phyloP scores from a whole-genome alignment of 768 basidiomycete species.

The Grammothele lineata region DNA sequence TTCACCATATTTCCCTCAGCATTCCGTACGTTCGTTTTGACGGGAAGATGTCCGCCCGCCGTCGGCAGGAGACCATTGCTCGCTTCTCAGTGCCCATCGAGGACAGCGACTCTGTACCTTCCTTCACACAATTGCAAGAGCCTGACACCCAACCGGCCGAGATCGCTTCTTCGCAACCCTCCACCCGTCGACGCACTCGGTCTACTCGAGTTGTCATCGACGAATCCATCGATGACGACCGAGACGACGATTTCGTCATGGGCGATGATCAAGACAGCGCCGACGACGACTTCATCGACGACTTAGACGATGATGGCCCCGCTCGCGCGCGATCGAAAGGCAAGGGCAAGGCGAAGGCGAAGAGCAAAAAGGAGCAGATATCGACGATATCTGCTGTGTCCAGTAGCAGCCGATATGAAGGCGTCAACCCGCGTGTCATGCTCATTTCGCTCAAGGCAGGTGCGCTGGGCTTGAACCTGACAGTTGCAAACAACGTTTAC shows the following conservation, averaged over 20 bases:
- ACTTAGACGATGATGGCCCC: slow-evolving; percentile 30
- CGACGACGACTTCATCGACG: slow-evolving; percentile 35
- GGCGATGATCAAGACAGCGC: slow-evolving; percentile 11
- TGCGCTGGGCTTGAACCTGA: slow-evolving; percentile 82
- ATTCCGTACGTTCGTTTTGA: slow-evolving; percentile 81
- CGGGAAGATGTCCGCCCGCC: slow-evolving; percentile 78
- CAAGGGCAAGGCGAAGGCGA: slow-evolving; percentile 11
- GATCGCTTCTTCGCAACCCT: slow-evolving; percentile 1
- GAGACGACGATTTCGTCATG: slow-evolving; percentile 23
- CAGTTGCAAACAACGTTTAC: slow-evolving; percentile 85
- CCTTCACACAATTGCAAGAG: background rate
- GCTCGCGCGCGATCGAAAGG: slow-evolving; percentile 7
- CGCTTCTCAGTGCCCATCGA: slow-evolving; percentile 68
- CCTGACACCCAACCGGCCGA: background rate
- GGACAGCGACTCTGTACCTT: slow-evolving; percentile 19
- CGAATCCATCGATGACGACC: slow-evolving; percentile 6
- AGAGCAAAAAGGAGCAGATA: slow-evolving; percentile 35
- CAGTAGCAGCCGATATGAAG: slow-evolving; percentile 23
- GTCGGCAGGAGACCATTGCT: slow-evolving; percentile 72
- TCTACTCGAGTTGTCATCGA: slow-evolving; percentile 2
- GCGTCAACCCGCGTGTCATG: slow-evolving; percentile 70
- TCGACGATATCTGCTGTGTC: slow-evolving; percentile 7
- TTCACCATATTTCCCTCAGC: slow-evolving; percentile 31
- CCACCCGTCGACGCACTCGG: slow-evolving; percentile 4
- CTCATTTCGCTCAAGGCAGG: slow-evolving; percentile 82